Evolutionary conservation across 2,329 filamentous ascomycete genomes (phyloP), one percentile per base, ranked within the genome.

Genomic region (Aphanoascus verrucosus): DNA sequence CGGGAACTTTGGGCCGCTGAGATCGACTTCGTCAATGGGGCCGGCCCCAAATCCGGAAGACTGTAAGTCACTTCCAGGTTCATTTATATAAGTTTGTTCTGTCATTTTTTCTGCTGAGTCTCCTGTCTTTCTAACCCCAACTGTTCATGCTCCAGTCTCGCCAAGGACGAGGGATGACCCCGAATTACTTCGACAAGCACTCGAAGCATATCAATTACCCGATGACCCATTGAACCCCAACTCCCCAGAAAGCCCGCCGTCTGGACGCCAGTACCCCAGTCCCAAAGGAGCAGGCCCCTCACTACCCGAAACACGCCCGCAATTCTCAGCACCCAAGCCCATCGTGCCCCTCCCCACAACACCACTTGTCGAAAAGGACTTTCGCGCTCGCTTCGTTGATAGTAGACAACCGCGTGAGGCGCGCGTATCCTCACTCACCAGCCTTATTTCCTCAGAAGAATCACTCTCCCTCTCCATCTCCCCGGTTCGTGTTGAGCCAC

Each of bases 321-420:
- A 47, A 38, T 34, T 19, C 7, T 17, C 32, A 20, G 20, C 8
- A 40, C 40, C 15, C 7, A 52, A 44, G n/a, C 20, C 50, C n/a
- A 20, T 15, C n/a, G 32, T 46, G 14, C 52, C 52, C 15, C 20
- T 42, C 5, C 48, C 55, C 5, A 49, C 47, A 5, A 44, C 45
- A 19, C 56, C 62, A n/a, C 62, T 72, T 2, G 67, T 71, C 9
- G 64, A 68, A 14, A 65, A 62, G 31, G 63, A 66, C 45, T 72
- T 72, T 55, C 67, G 70, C 2, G 56, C 61, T 5, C 64, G 62
- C 28, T 72, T 72, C 52, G 65, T 64, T 5, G 65, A 71, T 56
- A 62, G 60, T 56, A 62, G 60, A 49, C 55, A 60, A 20, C 56
- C 55, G 14, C 59, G 59, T 14, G 61, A 63, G 41, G 59, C 61